Base-by-base conservation (phyloP, 129 eudicot species). In the Tanacetum coccineum region DNA sequence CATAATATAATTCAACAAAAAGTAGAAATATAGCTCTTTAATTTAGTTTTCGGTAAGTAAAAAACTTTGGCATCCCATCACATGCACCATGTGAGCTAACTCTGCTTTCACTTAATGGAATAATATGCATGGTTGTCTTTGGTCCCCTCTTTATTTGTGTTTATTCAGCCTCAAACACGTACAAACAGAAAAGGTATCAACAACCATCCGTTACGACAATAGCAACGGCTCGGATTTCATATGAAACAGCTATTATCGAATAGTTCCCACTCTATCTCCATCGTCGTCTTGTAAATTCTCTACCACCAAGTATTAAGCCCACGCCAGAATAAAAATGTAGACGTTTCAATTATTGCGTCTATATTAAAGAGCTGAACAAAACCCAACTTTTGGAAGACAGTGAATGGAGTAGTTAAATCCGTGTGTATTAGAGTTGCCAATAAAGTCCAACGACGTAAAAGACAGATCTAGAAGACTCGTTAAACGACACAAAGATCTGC, bases 81-180 rank as follows among this genome's bases (percentile, higher is more conserved):
- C 70, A 72, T 63, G 70, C 77, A 64, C 56, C 77, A 73, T 63
- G 77, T 73, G 70, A 64, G 70, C 36, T 52, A 54, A 62, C 70
- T 50, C 70, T 63, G 71, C 50, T 44, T 62, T 40, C 64, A 62
- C 44, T 53, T 9, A 4, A 63, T 25, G 64, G 70, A 63, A 73
- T 73, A 63, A 64, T 21, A 73, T 36, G 64, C 77, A 52, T 73
- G 71, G 56, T 57, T 59, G 71, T 25, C 45, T 72, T 64, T 54
- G 78, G 78, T 73, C 71, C 78, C 78, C 71, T 55, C 57, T 9
- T 53, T 22, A 52, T 62, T 62, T 63, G 64, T 52, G 77, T 53
- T 52, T 72, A 72, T 61, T 72, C 70, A 72, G 17, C 70, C 5
- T 39, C 67, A 61, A 49, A 36, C 70, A 72, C 36, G 44, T 64